Evolutionary conservation across 2,329 filamentous ascomycete genomes (phyloP), one percentile per base, ranked within the genome.

Genomic region (Canariomyces notabilis): DNA sequence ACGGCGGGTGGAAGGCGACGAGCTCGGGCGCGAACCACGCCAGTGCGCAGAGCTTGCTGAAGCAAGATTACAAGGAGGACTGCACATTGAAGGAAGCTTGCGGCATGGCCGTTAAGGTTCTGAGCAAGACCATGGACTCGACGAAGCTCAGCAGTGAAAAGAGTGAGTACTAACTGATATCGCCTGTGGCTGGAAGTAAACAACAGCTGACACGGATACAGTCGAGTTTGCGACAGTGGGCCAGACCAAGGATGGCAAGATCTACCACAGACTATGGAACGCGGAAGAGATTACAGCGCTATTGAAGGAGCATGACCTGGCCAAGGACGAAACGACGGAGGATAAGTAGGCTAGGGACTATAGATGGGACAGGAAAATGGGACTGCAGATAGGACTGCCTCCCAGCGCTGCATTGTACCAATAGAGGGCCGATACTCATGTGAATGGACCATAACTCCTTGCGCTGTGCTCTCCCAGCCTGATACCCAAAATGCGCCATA

Each of bases 51-150:
- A 95, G 89, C 70, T 71, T 98, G 69, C 71, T 98, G 68, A 98
- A 98, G 80, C 93, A 98, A 70, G 93, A 98, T 69, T 98, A 98
- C 75, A 96, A 97, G 77, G 93, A 98, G 72, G 90, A 97, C 59
- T 97, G 90, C 69, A 85, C 88, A 57, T 70, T 98, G 64, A 88
- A 95, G 74, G 93, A 98, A 74, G 93, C 94, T 4, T 98, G 93
- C 67, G 89, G 86, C 44, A 85, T 96, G 77, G 93, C 93, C 9
- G 93, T 98, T 67, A 98, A 98, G 79, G 93, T 98, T 54, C 73
- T 98, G 57, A 97, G 93, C 79, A 98, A 98, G 83, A 98, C 93
- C 5, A 98, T 98, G 94, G 93, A 98, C 68, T 95, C 90, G 45
- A 97, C 91, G 44, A 98, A 96, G 77, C 73, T 98, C 64, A 96